A percentile compares a stretch with the other conserved stretches of the same genome.
phyloP scores from a whole-genome alignment of 345 rosid genomes.

The Hibiscus syriacus region DNA sequence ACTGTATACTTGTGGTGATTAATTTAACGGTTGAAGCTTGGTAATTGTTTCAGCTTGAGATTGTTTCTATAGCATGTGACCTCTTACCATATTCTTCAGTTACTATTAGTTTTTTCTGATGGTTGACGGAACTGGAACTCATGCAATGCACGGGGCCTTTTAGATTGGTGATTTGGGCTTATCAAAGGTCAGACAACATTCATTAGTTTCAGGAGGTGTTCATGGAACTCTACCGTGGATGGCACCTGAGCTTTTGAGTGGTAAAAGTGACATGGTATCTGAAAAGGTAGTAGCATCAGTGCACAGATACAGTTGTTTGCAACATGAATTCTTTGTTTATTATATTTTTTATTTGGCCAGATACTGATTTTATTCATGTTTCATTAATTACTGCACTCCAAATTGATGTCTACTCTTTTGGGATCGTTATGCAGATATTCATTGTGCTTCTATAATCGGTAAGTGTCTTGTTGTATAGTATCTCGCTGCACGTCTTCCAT shows the following conservation, averaged over 20 bases:
- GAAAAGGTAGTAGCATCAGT: slow-evolving; percentile 75
- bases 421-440: no score
- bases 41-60: slow-evolving; percentile 7
- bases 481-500: neutral
- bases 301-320: no score
- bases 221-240: slow-evolving; percentile 99
- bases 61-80: neutral
- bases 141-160: slow-evolving; percentile 8
- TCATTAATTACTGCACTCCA: no score
- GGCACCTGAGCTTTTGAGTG: slow-evolving; percentile 98
- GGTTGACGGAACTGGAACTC: slow-evolving; percentile 8
- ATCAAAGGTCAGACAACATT: slow-evolving; percentile 90
- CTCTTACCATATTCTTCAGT: neutral
- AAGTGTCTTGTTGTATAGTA: no score
- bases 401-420: no score
- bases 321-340: no score
- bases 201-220: slow-evolving; percentile 95
- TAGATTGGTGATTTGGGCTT: slow-evolving; percentile 18
- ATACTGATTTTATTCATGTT: no score
- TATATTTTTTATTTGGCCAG: no score
- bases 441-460: no score
- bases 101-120: neutral
- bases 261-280: slow-evolving; percentile 90
- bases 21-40: neutral
- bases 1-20: slow-evolving; percentile 4